Percentiles rank a stretch among this genome's conserved stretches.
These are phyloP conservation scores for Dactylis glomerata DNA, from an alignment of 176 grass and related monocot species.

Conservation along the genomic window DNA sequence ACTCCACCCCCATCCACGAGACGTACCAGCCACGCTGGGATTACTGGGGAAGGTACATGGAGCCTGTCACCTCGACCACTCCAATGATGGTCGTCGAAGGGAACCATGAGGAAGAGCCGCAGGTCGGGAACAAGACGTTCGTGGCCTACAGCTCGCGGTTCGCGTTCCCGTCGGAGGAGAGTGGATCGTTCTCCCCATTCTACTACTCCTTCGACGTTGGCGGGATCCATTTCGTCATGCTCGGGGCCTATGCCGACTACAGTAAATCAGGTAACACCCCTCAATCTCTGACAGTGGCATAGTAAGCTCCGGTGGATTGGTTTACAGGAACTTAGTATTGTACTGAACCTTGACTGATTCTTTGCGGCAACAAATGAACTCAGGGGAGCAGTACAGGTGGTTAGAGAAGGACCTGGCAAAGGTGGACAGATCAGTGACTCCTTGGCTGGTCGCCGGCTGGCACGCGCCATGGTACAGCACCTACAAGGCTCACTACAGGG, in stretches of 20 bases:
- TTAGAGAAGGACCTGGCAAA: slow-evolving; percentile 62
- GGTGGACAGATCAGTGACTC: slow-evolving; percentile 70
- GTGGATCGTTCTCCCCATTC: slow-evolving; percentile 63
- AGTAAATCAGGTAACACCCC: slow-evolving; percentile 43
- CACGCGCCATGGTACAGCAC: slow-evolving; percentile 92
- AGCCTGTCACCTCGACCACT: slow-evolving; percentile 57
- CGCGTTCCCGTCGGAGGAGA: slow-evolving; percentile 67
- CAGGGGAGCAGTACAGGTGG: slow-evolving; percentile 78
- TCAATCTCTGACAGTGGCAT: not conserved
- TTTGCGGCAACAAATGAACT: not conserved
- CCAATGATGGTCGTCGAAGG: slow-evolving; percentile 92
- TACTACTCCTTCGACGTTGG: slow-evolving; percentile 90
- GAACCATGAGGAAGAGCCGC: slow-evolving; percentile 80
- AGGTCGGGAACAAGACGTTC: slow-evolving; percentile 61
- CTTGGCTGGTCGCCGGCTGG: slow-evolving; percentile 81
- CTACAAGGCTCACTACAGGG: slow-evolving; percentile 74
- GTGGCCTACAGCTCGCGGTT: slow-evolving; percentile 69
- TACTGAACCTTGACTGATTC: not conserved
- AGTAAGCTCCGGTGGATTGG: too few species aligned
- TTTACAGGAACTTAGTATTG: not conserved
- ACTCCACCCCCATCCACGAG: slow-evolving; percentile 71
- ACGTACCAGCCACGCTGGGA: slow-evolving; percentile 90
- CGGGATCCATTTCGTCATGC: slow-evolving; percentile 90
- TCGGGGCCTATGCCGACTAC: slow-evolving; percentile 62
- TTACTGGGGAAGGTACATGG: slow-evolving; percentile 97